Evolutionary conservation across 1,139 yeast genomes (phyloP).

Genomic region (Suhomyces wounanorum): DNA sequence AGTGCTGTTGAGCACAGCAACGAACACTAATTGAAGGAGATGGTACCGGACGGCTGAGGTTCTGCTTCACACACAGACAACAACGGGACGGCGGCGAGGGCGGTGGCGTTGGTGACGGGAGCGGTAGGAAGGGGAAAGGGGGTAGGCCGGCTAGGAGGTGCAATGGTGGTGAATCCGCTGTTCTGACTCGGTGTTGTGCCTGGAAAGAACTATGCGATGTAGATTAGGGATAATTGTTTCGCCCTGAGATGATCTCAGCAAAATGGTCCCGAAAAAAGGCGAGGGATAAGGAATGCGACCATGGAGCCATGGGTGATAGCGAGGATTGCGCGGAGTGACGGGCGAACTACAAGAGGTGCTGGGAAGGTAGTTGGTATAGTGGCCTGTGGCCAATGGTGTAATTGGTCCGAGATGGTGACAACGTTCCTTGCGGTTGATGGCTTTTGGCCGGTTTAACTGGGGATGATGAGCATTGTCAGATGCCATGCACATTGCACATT

Average conservation of each 20-base stretch:
- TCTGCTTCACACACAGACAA: neutral
- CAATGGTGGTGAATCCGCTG: neutral
- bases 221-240: conserved; percentile 10
- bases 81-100: neutral
- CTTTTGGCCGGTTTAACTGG: neutral
- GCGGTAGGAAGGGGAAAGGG: neutral
- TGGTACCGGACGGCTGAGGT: neutral
- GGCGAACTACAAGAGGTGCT: no score
- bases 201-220: conserved; percentile 3
- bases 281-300: conserved; percentile 6
- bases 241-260: conserved; percentile 12
- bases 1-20: neutral
- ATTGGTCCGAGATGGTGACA: no score
- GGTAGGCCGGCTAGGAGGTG: neutral
- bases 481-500: neutral
- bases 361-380: no score
- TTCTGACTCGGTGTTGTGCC: neutral
- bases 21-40: neutral
- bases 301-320: neutral
- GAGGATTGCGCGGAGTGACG: neutral
- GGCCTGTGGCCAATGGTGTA: no score
- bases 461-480: neutral
- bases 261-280: conserved; percentile 7
- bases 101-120: neutral
- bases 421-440: no score